Percentiles rank a stretch among this genome's conserved stretches.
Conservation (phyloP, 768 basidiomycete genomes). For the Mycena vitilis region DNA sequence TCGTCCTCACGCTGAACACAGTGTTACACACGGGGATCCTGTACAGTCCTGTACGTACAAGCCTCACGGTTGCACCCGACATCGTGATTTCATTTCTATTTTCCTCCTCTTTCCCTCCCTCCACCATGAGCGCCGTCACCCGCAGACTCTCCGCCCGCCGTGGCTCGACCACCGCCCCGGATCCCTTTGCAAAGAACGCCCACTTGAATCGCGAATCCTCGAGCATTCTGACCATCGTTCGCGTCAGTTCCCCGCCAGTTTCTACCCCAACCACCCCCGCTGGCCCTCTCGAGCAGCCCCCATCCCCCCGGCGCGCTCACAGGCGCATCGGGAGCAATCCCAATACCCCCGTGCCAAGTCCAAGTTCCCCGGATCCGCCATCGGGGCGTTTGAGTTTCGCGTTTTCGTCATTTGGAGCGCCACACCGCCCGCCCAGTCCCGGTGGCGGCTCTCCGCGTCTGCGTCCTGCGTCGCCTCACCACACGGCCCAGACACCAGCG, state of each 20-base stretch:
- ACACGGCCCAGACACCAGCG: conserved; percentile 47
- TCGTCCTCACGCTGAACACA: not conserved
- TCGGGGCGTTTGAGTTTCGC: conserved; percentile 68
- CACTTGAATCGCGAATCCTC: conserved; percentile 64
- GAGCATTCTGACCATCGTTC: conserved; percentile 80
- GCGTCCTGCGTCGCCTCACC: conserved; percentile 62
- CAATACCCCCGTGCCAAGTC: conserved; percentile 40
- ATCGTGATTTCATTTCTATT: conserved; percentile 17
- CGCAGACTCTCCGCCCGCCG: conserved; percentile 66
- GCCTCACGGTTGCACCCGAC: conserved; percentile 20
- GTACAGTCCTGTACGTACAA: conserved; percentile 7
- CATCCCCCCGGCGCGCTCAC: conserved; percentile 45
- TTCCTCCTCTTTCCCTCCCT: conserved; percentile 6
- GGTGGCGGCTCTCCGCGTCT: conserved; percentile 55
- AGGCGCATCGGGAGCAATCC: conserved; percentile 48
- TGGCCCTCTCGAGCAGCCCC: conserved; percentile 39
- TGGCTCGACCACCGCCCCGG: conserved; percentile 75
- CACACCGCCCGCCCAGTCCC: conserved; percentile 43
- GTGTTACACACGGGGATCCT: not conserved
- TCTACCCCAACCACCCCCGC: conserved; percentile 44
- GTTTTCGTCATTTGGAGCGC: conserved; percentile 67
- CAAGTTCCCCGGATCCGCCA: conserved; percentile 35
- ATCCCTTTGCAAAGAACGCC: conserved; percentile 72
- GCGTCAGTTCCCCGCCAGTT: conserved; percentile 54
- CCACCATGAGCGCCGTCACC: conserved; percentile 27